These are phyloP conservation scores for Fusarium hostae DNA, from an alignment of 2,329 filamentous ascomycete genomes.

Conservation along the genomic window DNA sequence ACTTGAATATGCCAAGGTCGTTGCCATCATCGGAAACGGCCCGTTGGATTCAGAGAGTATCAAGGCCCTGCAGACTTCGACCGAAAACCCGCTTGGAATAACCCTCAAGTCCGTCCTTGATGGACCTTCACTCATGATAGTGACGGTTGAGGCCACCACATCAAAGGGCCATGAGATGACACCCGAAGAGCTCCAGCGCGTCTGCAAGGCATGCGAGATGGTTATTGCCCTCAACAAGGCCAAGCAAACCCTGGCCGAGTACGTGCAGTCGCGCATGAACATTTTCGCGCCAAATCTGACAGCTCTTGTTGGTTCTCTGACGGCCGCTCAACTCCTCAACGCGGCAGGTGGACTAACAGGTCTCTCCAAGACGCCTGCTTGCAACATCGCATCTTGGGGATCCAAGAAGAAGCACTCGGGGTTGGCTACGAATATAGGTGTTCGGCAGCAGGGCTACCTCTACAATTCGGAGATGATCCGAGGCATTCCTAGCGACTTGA, in stretches of 20 bases:
- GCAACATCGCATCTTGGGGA: conserved; percentile 90
- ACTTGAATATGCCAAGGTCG: conserved; percentile 94
- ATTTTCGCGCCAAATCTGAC: conserved; percentile 96
- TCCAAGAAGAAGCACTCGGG: conserved; percentile 88
- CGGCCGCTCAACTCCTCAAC: conserved; percentile 96
- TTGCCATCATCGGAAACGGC: conserved; percentile 91
- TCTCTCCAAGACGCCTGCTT: conserved; percentile 90
- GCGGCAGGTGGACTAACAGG: conserved; percentile 89
- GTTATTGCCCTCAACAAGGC: conserved; percentile 87
- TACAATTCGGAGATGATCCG: conserved; percentile 92
- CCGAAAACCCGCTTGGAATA: conserved; percentile 80
- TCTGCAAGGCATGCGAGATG: conserved; percentile 86
- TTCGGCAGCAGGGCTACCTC: conserved; percentile 91
- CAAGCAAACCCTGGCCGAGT: conserved; percentile 88
- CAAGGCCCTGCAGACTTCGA: conserved; percentile 79
- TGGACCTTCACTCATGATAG: conserved; percentile 92
- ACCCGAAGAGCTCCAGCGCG: conserved; percentile 76
- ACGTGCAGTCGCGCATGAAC: conserved; percentile 97
- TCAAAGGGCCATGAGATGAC: conserved; percentile 84
- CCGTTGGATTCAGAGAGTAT: conserved; percentile 85
- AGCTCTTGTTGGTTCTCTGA: conserved; percentile 88
- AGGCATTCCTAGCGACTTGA: conserved; percentile 84
- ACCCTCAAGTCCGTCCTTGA: conserved; percentile 85
- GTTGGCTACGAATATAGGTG: conserved; percentile 90
- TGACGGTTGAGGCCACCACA: conserved; percentile 92